Evolutionary conservation across 208 protist genomes (phyloP).

Genomic region (Trypanosoma congolense): DNA sequence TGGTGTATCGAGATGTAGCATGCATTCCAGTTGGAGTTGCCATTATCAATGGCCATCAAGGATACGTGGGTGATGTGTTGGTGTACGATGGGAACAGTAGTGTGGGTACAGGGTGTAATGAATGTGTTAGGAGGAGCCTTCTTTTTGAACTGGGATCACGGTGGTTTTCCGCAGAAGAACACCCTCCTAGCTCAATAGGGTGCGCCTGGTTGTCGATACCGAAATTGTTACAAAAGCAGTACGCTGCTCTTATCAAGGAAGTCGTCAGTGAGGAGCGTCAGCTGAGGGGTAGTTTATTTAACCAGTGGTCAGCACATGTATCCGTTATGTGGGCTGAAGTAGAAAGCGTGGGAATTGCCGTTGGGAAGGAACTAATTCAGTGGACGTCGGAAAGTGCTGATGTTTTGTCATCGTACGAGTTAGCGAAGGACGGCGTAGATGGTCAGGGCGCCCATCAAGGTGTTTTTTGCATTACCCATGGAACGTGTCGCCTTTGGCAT

Average conservation of each 20-base stretch:
- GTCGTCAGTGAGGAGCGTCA: too few relatives aligned
- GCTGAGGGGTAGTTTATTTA: too few relatives aligned
- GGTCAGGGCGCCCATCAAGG: constrained; percentile 1
- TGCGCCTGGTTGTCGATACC: not conserved
- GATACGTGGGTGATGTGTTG: constrained; percentile 47
- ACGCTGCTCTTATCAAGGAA: too few relatives aligned
- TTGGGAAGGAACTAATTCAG: too few relatives aligned
- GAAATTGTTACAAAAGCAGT: too few relatives aligned
- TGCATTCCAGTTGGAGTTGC: constrained; percentile 40
- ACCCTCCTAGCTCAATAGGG: not conserved
- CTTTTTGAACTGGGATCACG: not conserved
- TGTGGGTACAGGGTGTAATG: not conserved
- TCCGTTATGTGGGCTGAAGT: not conserved
- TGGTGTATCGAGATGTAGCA: constrained; percentile 32
- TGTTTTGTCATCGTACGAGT: too few relatives aligned
- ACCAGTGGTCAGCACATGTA: too few relatives aligned
- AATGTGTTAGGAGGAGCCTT: not conserved
- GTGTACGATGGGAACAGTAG: constrained; percentile 3
- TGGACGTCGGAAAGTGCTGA: too few relatives aligned
- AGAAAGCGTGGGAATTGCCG: too few relatives aligned
- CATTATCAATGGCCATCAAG: constrained; percentile 37
- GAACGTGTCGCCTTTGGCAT: constrained; percentile 10
- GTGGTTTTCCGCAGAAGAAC: not conserved
- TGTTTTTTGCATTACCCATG: constrained; percentile 3
- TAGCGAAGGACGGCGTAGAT: too few relatives aligned